Conservation (phyloP, 768 basidiomycete genomes). For the Suillus bovinus region DNA sequence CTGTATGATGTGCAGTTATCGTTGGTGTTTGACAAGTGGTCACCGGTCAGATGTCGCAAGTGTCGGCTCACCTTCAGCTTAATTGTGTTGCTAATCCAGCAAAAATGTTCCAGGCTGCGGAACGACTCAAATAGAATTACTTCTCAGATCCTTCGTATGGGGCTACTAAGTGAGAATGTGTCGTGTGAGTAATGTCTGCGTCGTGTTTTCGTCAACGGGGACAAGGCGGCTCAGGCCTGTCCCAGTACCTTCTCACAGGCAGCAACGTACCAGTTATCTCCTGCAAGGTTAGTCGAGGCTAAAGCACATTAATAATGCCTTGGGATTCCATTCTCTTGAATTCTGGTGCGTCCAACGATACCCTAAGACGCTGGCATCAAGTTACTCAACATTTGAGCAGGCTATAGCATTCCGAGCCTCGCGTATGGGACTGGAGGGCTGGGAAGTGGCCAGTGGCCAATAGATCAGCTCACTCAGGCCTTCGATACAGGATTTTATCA, state of each 20-base stretch:
- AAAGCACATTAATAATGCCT: constrained; percentile 44
- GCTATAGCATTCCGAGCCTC: constrained; percentile 46
- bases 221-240: background rate
- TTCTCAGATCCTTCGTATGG: background rate
- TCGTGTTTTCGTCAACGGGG: background rate
- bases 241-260: background rate
- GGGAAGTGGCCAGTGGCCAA: constrained; percentile 54
- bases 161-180: background rate
- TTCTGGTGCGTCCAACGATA: constrained; percentile 43
- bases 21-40: background rate
- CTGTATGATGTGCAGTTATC: background rate
- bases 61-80: background rate
- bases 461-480: constrained; percentile 61
- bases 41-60: background rate
- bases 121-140: background rate
- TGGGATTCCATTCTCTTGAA: constrained; percentile 59
- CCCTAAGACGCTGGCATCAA: background rate
- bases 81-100: background rate
- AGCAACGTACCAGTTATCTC: background rate
- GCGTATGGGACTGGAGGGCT: constrained; percentile 68
- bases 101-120: background rate
- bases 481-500: constrained; percentile 63
- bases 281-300: background rate
- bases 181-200: background rate
- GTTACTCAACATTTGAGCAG: constrained; percentile 27